phyloP scores from a whole-genome alignment of 768 basidiomycete genomes.

The Amanita thiersii region DNA sequence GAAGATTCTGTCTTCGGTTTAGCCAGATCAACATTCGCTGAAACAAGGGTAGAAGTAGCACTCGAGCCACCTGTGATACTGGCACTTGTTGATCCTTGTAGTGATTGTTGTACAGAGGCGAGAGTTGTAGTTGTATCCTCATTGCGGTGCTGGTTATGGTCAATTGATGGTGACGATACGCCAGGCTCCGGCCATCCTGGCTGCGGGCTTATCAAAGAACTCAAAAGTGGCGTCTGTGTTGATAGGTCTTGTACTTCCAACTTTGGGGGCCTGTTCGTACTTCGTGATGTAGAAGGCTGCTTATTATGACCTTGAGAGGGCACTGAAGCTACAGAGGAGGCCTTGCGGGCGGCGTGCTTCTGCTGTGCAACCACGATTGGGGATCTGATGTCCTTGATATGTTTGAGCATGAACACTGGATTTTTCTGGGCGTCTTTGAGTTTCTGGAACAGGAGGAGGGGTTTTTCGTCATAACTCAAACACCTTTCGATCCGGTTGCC shows the following conservation, averaged over 20 bases:
- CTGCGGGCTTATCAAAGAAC: conserved; percentile 56
- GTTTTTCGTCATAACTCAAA: conserved; percentile 96
- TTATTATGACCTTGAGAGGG: conserved; percentile 36
- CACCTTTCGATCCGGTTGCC: conserved; percentile 86
- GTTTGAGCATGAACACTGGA: conserved; percentile 98
- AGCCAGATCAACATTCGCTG: conserved; percentile 2
- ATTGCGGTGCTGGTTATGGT: conserved; percentile 12
- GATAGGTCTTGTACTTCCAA: conserved; percentile 63
- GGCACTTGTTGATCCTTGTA: no score
- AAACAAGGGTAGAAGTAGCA: no score
- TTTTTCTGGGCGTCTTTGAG: conserved; percentile 97
- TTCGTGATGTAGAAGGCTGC: conserved; percentile 30
- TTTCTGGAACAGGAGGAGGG: conserved; percentile 92
- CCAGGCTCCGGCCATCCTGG: conserved; percentile 70
- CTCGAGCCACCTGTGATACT: no score
- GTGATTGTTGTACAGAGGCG: background rate
- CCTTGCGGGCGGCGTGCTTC: conserved; percentile 88
- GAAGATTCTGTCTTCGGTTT: background rate
- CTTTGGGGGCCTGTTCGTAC: conserved; percentile 51
- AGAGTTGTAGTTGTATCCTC: background rate
- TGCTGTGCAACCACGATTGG: conserved; percentile 96
- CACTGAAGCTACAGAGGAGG: conserved; percentile 28
- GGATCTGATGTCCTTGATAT: conserved; percentile 94
- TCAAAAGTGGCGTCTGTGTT: conserved; percentile 37
- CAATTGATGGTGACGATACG: conserved; percentile 49